A percentile compares a stretch with the other conserved stretches of the same genome.
Conservation (phyloP, 2,329 filamentous ascomycete species). For the Cercospora sojina region DNA sequence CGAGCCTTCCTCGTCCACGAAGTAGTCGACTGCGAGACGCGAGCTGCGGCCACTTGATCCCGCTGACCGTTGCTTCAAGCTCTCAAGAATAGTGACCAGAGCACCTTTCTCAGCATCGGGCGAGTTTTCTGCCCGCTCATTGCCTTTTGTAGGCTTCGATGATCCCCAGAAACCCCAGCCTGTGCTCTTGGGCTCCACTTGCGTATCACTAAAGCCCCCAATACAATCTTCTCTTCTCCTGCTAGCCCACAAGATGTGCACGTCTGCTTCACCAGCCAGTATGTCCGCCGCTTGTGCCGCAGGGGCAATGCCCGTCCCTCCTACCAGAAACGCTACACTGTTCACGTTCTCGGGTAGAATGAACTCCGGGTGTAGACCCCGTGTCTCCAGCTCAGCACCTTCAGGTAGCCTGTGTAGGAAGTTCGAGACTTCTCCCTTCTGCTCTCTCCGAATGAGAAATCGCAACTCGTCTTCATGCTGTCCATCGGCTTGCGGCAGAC, state of each 20-base stretch:
- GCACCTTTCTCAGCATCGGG: constrained; percentile 42
- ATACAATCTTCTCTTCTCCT: constrained; percentile 64
- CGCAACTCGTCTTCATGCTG: constrained; percentile 52
- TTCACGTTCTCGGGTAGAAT: constrained; percentile 53
- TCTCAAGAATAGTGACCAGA: constrained; percentile 63
- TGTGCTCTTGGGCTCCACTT: constrained; percentile 17
- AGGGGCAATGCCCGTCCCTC: constrained; percentile 88
- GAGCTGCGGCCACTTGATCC: constrained; percentile 32
- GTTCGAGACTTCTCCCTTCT: constrained; percentile 78
- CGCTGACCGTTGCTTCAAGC: constrained; percentile 50
- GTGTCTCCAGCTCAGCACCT: constrained; percentile 67
- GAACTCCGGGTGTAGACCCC: constrained; percentile 73
- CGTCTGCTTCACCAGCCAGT: constrained; percentile 47
- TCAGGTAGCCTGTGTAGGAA: constrained; percentile 67
- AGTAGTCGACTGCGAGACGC: constrained; percentile 65
- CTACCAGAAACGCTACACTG: constrained; percentile 78
- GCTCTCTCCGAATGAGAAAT: constrained; percentile 76
- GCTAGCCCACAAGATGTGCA: constrained; percentile 83
- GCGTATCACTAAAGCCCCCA: constrained; percentile 57
- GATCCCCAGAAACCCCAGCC: constrained; percentile 25
- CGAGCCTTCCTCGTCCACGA: constrained; percentile 75
- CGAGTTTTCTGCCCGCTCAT: constrained; percentile 1
- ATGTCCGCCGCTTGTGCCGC: constrained; percentile 76
- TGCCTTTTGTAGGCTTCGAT: constrained; percentile 6
- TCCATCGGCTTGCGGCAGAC: constrained; percentile 60